Percentiles rank a stretch among this genome's conserved stretches.
These are phyloP conservation scores for Suhomyces prunicola DNA, from an alignment of 805 yeast genomes.

Conservation along the genomic window DNA sequence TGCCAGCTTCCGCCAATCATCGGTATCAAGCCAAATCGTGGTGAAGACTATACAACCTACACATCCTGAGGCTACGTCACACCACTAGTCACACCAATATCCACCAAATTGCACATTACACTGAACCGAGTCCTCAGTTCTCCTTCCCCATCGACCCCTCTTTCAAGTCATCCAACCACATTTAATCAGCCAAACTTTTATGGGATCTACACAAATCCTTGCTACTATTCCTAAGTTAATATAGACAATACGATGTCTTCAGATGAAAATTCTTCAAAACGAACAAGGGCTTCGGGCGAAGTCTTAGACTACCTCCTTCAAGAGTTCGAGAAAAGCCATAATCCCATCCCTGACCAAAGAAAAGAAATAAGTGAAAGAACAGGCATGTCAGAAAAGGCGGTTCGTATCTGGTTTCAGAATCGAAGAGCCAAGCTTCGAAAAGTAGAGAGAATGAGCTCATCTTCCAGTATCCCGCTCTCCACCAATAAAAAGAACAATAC, in stretches of 20 bases:
- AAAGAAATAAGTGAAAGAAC: constrained; percentile 67
- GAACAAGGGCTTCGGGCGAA: constrained; percentile 79
- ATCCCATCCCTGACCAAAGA: constrained; percentile 71
- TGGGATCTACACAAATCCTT: not conserved
- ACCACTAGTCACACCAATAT: too few species aligned
- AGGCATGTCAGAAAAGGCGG: constrained; percentile 83
- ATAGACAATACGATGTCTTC: constrained; percentile 15
- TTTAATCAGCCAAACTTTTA: not conserved
- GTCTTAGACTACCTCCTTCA: constrained; percentile 63
- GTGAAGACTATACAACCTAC: not conserved
- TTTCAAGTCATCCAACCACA: not conserved
- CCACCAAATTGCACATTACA: too few species aligned
- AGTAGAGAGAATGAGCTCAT: constrained; percentile 47
- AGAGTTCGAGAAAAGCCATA: constrained; percentile 70
- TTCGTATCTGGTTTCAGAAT: constrained; percentile 91
- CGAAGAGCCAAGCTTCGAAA: constrained; percentile 76
- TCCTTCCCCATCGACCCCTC: not conserved
- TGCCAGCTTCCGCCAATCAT: not conserved
- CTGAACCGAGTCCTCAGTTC: not conserved
- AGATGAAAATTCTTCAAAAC: constrained; percentile 34
- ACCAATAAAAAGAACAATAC: not conserved
- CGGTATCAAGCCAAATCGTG: not conserved
- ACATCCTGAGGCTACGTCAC: too few species aligned
- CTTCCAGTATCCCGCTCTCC: constrained; percentile 3
- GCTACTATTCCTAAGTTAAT: not conserved